phyloP scores from a whole-genome alignment of 139 green algal genomes.

The Tetraselmis chui region DNA sequence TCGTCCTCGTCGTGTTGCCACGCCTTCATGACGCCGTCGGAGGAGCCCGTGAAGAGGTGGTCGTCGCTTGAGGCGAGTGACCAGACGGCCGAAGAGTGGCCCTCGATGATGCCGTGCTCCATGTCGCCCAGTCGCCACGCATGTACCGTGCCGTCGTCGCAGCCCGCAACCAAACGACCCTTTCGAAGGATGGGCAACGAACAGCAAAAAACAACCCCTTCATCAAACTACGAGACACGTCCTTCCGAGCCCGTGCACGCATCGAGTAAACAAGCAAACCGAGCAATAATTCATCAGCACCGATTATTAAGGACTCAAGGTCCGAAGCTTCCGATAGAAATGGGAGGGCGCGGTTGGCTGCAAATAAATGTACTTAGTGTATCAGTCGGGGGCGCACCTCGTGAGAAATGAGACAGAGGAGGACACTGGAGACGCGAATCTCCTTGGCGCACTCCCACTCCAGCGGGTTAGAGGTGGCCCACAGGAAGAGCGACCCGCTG shows the following conservation, averaged over 20 bases:
- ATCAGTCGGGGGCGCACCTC: not conserved
- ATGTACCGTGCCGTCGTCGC: not conserved
- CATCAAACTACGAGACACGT: too few species aligned
- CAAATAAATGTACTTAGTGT: too few species aligned
- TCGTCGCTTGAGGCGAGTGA: not conserved
- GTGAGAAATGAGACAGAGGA: not conserved
- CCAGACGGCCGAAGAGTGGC: not conserved
- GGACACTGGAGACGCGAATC: not conserved
- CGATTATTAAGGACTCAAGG: too few species aligned
- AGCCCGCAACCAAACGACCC: not conserved
- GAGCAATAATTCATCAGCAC: too few species aligned
- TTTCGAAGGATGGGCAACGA: not conserved
- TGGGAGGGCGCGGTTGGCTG: too few species aligned
- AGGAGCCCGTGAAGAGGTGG: not conserved
- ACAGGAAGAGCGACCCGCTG: not conserved
- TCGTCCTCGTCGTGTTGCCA: not conserved
- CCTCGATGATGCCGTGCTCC: not conserved
- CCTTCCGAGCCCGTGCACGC: too few species aligned
- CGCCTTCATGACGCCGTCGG: not conserved
- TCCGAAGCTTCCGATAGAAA: too few species aligned
- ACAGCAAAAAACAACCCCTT: too few species aligned
- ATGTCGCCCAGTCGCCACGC: not conserved
- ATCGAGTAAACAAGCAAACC: too few species aligned
- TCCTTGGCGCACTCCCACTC: not conserved
- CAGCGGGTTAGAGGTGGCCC: not conserved